Conservation (phyloP, 768 basidiomycete species). For the Mycena kentingensis region DNA sequence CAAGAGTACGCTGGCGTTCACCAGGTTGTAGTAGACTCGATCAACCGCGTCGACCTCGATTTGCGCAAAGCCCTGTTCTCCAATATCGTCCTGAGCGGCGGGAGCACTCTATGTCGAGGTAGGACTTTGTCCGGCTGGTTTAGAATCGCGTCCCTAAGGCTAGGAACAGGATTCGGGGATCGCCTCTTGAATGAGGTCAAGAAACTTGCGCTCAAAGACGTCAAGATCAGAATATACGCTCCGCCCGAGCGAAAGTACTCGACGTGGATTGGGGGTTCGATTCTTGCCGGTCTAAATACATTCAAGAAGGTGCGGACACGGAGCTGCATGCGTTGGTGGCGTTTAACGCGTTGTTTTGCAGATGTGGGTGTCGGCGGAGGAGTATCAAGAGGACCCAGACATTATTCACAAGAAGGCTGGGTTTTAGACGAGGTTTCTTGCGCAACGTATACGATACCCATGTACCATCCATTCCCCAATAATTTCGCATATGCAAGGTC, state of each 20-base stretch:
- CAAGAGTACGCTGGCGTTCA: conserved; percentile 97
- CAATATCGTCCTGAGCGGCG: conserved; percentile 95
- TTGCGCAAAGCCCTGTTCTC: conserved; percentile 93
- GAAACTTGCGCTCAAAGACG: conserved; percentile 90
- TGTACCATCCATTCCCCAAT: conserved; percentile 23
- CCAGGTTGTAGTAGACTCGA: conserved; percentile 98
- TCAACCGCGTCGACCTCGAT: conserved; percentile 94
- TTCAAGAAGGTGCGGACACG: conserved; percentile 83
- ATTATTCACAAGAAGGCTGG: conserved; percentile 96
- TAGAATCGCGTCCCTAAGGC: too few relatives aligned
- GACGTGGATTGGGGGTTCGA: conserved; percentile 96
- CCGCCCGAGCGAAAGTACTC: conserved; percentile 99
- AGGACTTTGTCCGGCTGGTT: conserved; percentile 23
- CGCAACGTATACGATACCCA: conserved; percentile 34
- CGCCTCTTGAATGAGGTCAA: conserved; percentile 95
- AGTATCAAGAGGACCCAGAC: conserved; percentile 98
- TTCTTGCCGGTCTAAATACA: conserved; percentile 91
- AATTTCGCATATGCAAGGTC: conserved; percentile 30
- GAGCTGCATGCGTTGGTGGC: conserved; percentile 4
- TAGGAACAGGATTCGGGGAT: conserved; percentile 93
- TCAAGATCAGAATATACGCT: conserved; percentile 99
- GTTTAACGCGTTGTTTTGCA: conserved; percentile 33
- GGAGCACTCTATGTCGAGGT: conserved; percentile 95
- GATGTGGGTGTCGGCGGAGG: conserved; percentile 99
- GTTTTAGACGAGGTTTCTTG: conserved; percentile 48